Evolutionary conservation across 2,329 filamentous ascomycete genomes (phyloP).

Genomic region (Sporothrix phasma): DNA sequence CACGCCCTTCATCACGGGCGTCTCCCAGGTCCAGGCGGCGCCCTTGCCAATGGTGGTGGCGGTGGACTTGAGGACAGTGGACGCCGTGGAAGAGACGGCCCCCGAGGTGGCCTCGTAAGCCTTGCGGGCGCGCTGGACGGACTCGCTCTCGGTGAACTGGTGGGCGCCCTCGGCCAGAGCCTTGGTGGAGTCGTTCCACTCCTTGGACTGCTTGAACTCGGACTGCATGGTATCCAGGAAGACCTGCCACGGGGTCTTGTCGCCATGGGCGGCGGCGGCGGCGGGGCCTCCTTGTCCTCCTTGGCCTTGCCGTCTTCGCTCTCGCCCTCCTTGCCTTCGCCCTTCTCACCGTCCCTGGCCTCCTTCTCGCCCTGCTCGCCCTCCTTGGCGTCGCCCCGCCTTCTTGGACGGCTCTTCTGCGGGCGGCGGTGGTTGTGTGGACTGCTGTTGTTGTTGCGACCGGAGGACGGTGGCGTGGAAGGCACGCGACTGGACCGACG

Average conservation of each 20-base stretch:
- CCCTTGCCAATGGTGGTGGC: constrained; percentile 81
- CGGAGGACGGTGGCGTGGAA: constrained; percentile 27
- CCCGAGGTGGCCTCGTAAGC: constrained; percentile 82
- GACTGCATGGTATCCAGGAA: constrained; percentile 92
- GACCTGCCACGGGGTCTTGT: constrained; percentile 98
- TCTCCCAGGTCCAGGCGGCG: constrained; percentile 96
- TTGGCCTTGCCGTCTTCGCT: constrained; percentile 36
- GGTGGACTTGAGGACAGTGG: constrained; percentile 73
- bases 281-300: constrained; percentile 53
- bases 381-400: constrained; percentile 25
- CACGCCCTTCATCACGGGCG: constrained; percentile 81
- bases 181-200: constrained; percentile 99
- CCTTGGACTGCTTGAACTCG: constrained; percentile 94
- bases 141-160: constrained; percentile 87
- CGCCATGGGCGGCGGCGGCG: constrained; percentile 93
- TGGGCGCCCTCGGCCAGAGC: constrained; percentile 80
- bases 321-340: constrained; percentile 26
- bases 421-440: constrained; percentile 4
- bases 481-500: constrained; percentile 24
- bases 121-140: constrained; percentile 72
- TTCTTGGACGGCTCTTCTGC: constrained; percentile 18
- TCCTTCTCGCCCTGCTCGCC: constrained; percentile 22
- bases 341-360: constrained; percentile 27
- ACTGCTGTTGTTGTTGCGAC: constrained; percentile 25
- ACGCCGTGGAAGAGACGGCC: constrained; percentile 67